Conservation (phyloP, 805 yeast genomes). For the Cyberlindnera bimundalis region DNA sequence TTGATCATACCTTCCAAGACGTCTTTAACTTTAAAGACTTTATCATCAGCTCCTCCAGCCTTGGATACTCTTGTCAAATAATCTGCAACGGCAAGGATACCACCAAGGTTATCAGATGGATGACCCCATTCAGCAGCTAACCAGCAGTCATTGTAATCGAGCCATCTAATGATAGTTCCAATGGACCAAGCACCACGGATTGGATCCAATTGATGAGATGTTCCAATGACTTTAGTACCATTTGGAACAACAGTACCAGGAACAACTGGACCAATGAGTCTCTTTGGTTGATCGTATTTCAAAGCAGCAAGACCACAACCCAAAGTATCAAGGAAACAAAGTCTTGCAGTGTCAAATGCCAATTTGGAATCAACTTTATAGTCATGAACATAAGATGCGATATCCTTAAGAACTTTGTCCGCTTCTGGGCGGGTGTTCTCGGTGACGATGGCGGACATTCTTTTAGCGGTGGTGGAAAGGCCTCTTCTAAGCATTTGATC, state of each 20-base stretch:
- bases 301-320: conserved; percentile 62
- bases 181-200: conserved; percentile 55
- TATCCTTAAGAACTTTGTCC: conserved; percentile 46
- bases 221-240: conserved; percentile 55
- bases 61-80: conserved; percentile 45
- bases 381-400: conserved; percentile 48
- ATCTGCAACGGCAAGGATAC: conserved; percentile 57
- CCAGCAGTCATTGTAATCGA: conserved; percentile 64
- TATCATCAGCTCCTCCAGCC: conserved; percentile 37
- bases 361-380: conserved; percentile 41
- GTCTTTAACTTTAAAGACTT: conserved; percentile 44
- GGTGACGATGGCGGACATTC: conserved; percentile 29
- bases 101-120: conserved; percentile 60
- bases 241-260: conserved; percentile 53
- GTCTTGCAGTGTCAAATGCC: conserved; percentile 52
- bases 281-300: conserved; percentile 46
- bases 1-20: conserved; percentile 55
- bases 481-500: conserved; percentile 12
- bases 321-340: conserved; percentile 53
- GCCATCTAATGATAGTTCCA: conserved; percentile 57
- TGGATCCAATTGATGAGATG: conserved; percentile 49
- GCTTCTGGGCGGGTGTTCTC: conserved; percentile 51
- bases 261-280: conserved; percentile 52
- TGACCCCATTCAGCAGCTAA: conserved; percentile 71
- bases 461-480: conserved; percentile 7